These are phyloP conservation scores for Baudoinia panamericana DNA, from an alignment of 495 filamentous ascomycete genomes.

Conservation along the genomic window DNA sequence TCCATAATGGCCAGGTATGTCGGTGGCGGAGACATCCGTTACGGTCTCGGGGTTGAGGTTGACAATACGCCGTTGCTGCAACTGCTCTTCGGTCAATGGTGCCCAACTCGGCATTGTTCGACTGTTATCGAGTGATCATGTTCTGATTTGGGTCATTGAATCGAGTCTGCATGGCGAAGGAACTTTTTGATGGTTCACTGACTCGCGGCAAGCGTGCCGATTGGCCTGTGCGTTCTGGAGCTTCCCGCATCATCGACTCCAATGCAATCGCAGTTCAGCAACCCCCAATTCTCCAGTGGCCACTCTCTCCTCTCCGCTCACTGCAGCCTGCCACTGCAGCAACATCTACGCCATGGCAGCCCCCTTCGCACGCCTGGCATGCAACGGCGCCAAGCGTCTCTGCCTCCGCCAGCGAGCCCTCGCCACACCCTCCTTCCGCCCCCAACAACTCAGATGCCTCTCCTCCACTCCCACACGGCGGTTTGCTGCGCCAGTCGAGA, in stretches of 20 bases:
- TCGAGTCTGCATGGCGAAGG: no score
- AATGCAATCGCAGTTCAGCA: background rate
- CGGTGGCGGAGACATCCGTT: slow-evolving; percentile 71
- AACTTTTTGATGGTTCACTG: slow-evolving; percentile 3
- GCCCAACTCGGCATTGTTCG: slow-evolving; percentile 10
- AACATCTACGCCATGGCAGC: slow-evolving; percentile 43
- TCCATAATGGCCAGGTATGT: slow-evolving; percentile 73
- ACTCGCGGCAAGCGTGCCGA: background rate
- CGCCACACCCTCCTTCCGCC: slow-evolving; percentile 17
- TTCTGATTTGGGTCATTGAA: background rate
- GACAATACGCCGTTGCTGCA: slow-evolving; percentile 49
- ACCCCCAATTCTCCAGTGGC: background rate
- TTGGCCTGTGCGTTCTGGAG: background rate
- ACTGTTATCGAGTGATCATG: slow-evolving; percentile 5
- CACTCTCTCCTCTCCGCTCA: background rate
- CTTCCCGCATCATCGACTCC: slow-evolving; percentile 4
- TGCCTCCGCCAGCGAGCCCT: slow-evolving; percentile 33
- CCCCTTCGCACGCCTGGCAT: slow-evolving; percentile 48
- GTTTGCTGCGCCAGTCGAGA: slow-evolving; percentile 47
- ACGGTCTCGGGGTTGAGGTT: slow-evolving; percentile 78
- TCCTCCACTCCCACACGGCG: slow-evolving; percentile 52
- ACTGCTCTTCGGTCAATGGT: slow-evolving; percentile 19
- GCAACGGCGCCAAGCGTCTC: slow-evolving; percentile 49
- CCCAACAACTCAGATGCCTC: slow-evolving; percentile 43
- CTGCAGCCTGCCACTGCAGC: background rate